phyloP scores from a whole-genome alignment of 2,329 filamentous ascomycete genomes.

The Cadophora sp. region DNA sequence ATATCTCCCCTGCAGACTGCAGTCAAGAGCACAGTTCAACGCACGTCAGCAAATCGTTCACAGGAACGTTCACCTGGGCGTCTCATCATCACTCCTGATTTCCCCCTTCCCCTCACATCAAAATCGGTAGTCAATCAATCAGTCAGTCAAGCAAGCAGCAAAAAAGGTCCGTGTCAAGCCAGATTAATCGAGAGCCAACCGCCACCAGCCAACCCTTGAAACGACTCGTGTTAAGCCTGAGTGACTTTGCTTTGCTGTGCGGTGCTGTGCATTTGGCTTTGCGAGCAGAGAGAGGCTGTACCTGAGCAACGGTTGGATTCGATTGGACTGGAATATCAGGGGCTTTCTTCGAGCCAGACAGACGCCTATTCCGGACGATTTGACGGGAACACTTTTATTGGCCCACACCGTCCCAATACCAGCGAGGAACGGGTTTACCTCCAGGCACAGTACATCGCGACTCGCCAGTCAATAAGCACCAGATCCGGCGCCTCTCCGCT shows the following conservation, averaged over 20 bases:
- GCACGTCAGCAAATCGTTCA: constrained; percentile 3
- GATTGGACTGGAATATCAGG: constrained; percentile 1
- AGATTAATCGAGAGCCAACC: constrained; percentile 4
- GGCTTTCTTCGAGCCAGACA: background rate
- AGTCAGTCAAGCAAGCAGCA: no score
- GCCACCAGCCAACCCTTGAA: background rate
- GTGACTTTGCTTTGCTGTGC: background rate
- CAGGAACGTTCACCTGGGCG: background rate
- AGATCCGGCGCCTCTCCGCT: no score
- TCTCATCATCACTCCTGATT: constrained; percentile 11
- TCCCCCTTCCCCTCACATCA: constrained; percentile 5
- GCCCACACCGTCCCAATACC: background rate
- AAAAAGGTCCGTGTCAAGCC: constrained; percentile 13
- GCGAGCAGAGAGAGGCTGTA: no score
- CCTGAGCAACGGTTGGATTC: no score
- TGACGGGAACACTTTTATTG: background rate
- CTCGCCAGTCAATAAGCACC: no score
- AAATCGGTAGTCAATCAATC: background rate
- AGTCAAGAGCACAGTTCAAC: background rate
- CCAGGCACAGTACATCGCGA: background rate
- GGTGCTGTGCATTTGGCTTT: no score
- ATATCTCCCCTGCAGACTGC: no score
- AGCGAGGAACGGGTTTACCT: constrained; percentile 7
- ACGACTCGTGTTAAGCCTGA: constrained; percentile 11
- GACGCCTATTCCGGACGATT: background rate